Base-by-base conservation (phyloP, 176 grass and related monocot genomes). In the Zizania latifolia region DNA sequence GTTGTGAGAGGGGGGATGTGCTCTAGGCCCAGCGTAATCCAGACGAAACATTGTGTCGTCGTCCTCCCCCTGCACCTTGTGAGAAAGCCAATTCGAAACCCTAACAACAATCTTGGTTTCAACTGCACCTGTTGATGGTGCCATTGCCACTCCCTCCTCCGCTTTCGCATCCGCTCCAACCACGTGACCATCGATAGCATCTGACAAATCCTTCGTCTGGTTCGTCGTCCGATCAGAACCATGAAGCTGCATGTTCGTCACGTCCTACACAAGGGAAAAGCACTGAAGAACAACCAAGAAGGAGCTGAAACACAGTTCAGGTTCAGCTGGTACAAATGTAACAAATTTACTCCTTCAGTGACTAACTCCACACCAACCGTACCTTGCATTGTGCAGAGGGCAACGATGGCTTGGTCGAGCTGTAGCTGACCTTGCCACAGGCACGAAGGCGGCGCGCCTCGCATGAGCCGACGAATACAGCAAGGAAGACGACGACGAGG, bases 1-100 rank as follows among this genome's bases (percentile, higher is more conserved):
- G 38, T 97, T 97, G 83, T 97, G 93, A 80, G 68, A 77, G 48
- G 93, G 93, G 14, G 88, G 21, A 29, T 90, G 90, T 11, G 90
- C 89, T 40, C 70, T 86, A 57, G 93, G 93, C 11, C 80, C 85
- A 15, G 43, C 82, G 46, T 97, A 97, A 71, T 97, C 93, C 23
- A 97, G 70, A 89, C 93, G 75, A 73, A 97, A 93, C 44, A 35
- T 68, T 2, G 72, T 76, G 61, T 81, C 74, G 62, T 65, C 76
- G 61, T 81, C 74, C 68, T 65, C 76, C 71, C 36, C 34, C 10
- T 8, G 43, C 29, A 14, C 30, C 10, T 62, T 27, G 9, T 44
- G 64, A 55, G 66, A 70, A 76, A 65, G 36, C 37, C 8, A 13
- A 11, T 37, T 48, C 12, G 51, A 82, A 84, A 80, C 72, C 62